phyloP scores from a whole-genome alignment of 2,329 filamentous ascomycete genomes.

The Aspergillus ruber region DNA sequence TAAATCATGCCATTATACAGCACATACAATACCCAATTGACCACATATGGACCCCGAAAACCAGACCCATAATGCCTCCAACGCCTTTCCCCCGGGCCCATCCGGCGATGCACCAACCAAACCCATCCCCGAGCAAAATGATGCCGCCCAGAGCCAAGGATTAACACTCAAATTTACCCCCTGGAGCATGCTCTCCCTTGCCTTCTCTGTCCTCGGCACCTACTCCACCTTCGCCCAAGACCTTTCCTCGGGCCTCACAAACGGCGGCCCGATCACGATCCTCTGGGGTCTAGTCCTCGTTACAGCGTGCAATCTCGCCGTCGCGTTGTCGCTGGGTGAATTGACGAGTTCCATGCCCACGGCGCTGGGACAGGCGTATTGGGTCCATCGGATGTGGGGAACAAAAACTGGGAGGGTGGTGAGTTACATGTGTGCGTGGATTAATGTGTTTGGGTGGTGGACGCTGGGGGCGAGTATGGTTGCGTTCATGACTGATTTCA shows the following conservation, averaged over 20 bases:
- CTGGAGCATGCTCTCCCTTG: constrained; percentile 53
- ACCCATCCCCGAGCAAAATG: constrained; percentile 14
- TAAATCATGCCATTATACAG: background rate
- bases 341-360: constrained; percentile 55
- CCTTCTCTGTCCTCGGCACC: constrained; percentile 52
- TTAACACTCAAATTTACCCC: constrained; percentile 46
- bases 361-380: constrained; percentile 55
- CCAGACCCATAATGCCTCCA: too few species aligned
- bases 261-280: constrained; percentile 49
- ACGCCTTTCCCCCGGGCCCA: too few species aligned
- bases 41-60: constrained; percentile 23
- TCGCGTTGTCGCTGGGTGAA: constrained; percentile 52
- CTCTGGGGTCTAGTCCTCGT: constrained; percentile 53
- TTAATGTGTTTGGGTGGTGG: constrained; percentile 57
- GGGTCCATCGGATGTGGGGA: constrained; percentile 44
- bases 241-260: constrained; percentile 47
- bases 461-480: constrained; percentile 50
- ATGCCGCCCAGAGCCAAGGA: constrained; percentile 27
- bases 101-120: background rate
- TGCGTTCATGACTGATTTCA: constrained; percentile 54
- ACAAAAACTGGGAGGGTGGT: constrained; percentile 41
- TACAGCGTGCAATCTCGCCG: constrained; percentile 47
- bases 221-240: constrained; percentile 54
- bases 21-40: background rate
- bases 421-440: constrained; percentile 55